A percentile compares a stretch with the other conserved stretches of the same genome.
Conservation (phyloP, 305 asterid genomes). For the Rubia occidens region DNA sequence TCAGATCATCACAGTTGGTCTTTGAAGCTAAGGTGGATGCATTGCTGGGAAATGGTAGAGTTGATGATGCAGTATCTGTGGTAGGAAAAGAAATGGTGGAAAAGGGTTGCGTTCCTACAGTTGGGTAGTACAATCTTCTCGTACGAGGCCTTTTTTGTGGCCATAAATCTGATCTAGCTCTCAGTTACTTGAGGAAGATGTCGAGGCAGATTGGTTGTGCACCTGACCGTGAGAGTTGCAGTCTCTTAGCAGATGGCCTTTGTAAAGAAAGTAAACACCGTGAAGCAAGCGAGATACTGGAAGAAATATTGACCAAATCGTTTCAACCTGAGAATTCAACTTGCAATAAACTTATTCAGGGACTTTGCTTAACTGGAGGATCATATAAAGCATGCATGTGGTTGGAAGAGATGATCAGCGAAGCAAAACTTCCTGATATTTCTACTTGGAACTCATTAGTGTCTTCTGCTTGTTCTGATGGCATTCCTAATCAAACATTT, state of each 20-base stretch:
- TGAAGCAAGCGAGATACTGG: constrained; percentile 62
- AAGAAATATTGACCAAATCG: constrained; percentile 46
- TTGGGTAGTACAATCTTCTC: constrained; percentile 47
- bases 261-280: constrained; percentile 50
- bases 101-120: constrained; percentile 43
- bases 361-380: constrained; percentile 50
- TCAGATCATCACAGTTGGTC: constrained; percentile 35
- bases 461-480: constrained; percentile 41
- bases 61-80: constrained; percentile 47
- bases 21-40: constrained; percentile 64
- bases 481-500: constrained; percentile 2
- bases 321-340: constrained; percentile 50
- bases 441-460: constrained; percentile 59
- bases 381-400: constrained; percentile 56
- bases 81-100: constrained; percentile 55
- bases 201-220: constrained; percentile 43
- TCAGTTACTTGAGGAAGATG: constrained; percentile 51
- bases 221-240: constrained; percentile 51
- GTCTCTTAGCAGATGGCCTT: constrained; percentile 51
- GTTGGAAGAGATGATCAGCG: constrained; percentile 82
- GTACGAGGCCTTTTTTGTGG: constrained; percentile 49
- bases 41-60: constrained; percentile 33
- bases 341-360: constrained; percentile 39
- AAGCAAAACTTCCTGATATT: constrained; percentile 49
- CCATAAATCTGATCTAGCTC: constrained; percentile 34